Percentiles rank a stretch among this genome's conserved stretches.
phyloP scores from a whole-genome alignment of 495 filamentous ascomycete species.

The Xylaria telfairii region DNA sequence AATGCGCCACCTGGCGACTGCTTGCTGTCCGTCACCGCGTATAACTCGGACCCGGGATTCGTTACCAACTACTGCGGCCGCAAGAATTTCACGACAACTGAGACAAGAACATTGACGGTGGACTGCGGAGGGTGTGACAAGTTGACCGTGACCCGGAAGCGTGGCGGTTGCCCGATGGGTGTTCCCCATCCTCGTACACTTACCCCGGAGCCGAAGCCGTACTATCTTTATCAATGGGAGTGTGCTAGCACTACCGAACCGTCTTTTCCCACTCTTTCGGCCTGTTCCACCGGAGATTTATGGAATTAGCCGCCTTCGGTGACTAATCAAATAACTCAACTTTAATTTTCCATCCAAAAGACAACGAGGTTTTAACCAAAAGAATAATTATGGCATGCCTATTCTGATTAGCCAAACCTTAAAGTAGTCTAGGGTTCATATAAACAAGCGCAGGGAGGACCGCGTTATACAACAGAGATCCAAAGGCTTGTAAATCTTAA shows the following conservation, averaged over 20 bases:
- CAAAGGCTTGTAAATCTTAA: no score
- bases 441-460: no score
- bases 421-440: no score
- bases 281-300: constrained; percentile 7
- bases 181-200: background rate
- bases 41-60: background rate
- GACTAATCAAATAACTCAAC: background rate
- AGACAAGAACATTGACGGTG: constrained; percentile 12
- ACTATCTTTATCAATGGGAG: background rate
- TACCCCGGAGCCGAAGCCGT: background rate
- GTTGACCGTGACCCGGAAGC: background rate
- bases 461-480: no score
- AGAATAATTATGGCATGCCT: no score
- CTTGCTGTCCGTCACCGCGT: background rate
- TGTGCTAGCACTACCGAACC: background rate
- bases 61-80: constrained; percentile 10
- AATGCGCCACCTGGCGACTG: background rate
- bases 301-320: background rate
- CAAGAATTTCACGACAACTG: background rate
- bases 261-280: constrained; percentile 15
- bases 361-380: no score
- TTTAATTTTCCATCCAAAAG: background rate
- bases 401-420: no score
- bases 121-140: constrained; percentile 16
- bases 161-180: constrained; percentile 11